phyloP scores from a whole-genome alignment of 257 asterid species.

The Salvia rosmarinus region DNA sequence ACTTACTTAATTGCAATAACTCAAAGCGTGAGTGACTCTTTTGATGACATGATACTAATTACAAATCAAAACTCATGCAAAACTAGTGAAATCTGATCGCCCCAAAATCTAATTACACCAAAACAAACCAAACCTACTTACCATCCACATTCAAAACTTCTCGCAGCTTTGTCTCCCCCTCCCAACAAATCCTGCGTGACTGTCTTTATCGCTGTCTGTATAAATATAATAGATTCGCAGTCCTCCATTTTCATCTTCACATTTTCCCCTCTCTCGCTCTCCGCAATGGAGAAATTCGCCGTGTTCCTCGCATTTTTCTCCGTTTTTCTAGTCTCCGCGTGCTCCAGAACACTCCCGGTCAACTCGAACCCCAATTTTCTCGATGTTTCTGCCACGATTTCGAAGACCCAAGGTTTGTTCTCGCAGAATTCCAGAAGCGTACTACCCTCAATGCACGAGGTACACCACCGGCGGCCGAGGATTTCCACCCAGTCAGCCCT shows the following conservation, averaged over 20 bases:
- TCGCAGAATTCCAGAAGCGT: conserved; percentile 34
- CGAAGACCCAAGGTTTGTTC: conserved; percentile 52
- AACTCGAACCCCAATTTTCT: conserved; percentile 43
- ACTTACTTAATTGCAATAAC: conserved; percentile 16
- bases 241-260: conserved; percentile 4
- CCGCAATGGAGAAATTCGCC: conserved; percentile 42
- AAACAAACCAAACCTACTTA: conserved; percentile 28
- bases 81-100: background rate
- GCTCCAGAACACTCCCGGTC: conserved; percentile 50
- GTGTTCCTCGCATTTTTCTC: conserved; percentile 35
- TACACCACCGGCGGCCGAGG: conserved; percentile 39
- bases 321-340: conserved; percentile 38
- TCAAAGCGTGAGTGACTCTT: conserved; percentile 27
- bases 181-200: conserved; percentile 44
- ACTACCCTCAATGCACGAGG: conserved; percentile 43
- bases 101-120: conserved; percentile 27
- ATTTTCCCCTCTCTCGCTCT: background rate
- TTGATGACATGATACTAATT: conserved; percentile 39
- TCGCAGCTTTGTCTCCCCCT: conserved; percentile 33
- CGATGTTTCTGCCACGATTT: conserved; percentile 54
- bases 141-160: conserved; percentile 48
- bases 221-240: conserved; percentile 19
- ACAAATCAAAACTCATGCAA: conserved; percentile 24
- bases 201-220: conserved; percentile 32
- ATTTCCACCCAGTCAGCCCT: conserved; percentile 37